phyloP scores from a whole-genome alignment of 495 filamentous ascomycete genomes.

The Aspergillus incahuasiensis region DNA sequence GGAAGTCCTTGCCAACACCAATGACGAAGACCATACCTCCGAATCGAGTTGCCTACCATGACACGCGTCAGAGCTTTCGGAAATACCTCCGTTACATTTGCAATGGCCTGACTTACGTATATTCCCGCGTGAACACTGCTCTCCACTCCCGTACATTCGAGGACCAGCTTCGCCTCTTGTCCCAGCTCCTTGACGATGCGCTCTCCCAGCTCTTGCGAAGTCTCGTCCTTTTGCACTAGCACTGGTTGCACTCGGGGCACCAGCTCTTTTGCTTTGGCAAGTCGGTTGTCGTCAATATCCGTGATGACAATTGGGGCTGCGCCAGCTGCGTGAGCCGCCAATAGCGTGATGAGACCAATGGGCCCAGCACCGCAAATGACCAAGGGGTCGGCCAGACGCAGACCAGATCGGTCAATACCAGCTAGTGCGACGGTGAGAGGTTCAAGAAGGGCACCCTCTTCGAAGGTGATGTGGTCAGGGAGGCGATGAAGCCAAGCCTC shows the following conservation, averaged over 20 bases:
- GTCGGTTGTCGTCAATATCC: constrained; percentile 47
- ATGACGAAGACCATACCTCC: constrained; percentile 55
- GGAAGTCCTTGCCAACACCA: constrained; percentile 52
- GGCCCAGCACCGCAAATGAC: constrained; percentile 68
- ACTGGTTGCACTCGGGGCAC: constrained; percentile 46
- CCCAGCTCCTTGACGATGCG: constrained; percentile 34
- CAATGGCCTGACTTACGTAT: constrained; percentile 10
- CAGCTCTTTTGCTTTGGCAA: constrained; percentile 51
- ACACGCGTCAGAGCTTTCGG: constrained; percentile 14
- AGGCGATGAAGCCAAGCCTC: constrained; percentile 49
- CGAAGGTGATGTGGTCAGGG: constrained; percentile 52
- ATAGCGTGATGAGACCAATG: constrained; percentile 60
- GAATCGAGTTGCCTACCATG: constrained; percentile 36
- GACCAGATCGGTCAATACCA: constrained; percentile 48
- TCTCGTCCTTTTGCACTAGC: constrained; percentile 32
- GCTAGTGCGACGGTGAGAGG: constrained; percentile 69
- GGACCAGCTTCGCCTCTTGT: constrained; percentile 39
- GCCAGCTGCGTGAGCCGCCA: constrained; percentile 46
- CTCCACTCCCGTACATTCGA: constrained; percentile 58
- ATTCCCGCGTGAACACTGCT: constrained; percentile 46
- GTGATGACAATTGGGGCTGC: constrained; percentile 58
- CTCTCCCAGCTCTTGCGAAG: constrained; percentile 36
- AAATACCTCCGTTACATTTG: not conserved
- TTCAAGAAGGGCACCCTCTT: constrained; percentile 63
- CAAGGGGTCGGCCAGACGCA: constrained; percentile 43